Percentiles rank a stretch among this genome's conserved stretches.
These are phyloP conservation scores for Datura wrightii DNA, from an alignment of 257 asterid genomes.

Conservation along the genomic window DNA sequence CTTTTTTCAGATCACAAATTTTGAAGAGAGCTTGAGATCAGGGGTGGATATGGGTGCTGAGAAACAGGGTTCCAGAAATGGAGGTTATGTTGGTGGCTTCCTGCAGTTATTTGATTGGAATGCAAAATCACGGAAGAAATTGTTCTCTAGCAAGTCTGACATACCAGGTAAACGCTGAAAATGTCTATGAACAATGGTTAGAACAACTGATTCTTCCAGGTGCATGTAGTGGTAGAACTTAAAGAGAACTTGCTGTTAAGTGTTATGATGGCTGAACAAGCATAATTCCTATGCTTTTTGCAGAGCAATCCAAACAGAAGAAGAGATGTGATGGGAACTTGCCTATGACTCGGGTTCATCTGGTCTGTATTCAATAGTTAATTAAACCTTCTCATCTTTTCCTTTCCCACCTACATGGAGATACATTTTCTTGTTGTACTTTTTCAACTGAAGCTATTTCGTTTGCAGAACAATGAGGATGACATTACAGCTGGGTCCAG, in stretches of 20 bases:
- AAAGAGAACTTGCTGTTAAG: not conserved
- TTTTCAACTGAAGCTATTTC: not conserved
- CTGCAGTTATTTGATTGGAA: constrained; percentile 94
- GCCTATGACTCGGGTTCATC: constrained; percentile 62
- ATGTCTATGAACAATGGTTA: not conserved
- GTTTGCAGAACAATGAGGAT: constrained; percentile 65
- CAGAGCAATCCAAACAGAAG: constrained; percentile 86
- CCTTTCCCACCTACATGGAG: not conserved
- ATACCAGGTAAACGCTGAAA: constrained; percentile 55
- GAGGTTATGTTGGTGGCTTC: constrained; percentile 83
- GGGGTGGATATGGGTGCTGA: constrained; percentile 66
- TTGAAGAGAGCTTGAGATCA: constrained; percentile 33
- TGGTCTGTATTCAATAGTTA: constrained; percentile 46
- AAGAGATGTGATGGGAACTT: constrained; percentile 70
- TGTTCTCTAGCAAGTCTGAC: constrained; percentile 74
- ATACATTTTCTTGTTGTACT: not conserved
- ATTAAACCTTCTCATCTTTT: constrained; percentile 8
- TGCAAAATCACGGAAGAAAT: constrained; percentile 82
- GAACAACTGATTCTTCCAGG: not conserved
- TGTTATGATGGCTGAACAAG: not conserved
- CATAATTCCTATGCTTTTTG: constrained; percentile 34
- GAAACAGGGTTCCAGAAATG: constrained; percentile 65
- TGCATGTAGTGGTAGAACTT: constrained; percentile 13
- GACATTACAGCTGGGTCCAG: constrained; percentile 56
- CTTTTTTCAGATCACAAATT: constrained; percentile 29